Evolutionary conservation across 805 yeast species (phyloP).

Genomic region (Suhomyces tanzawaensis): DNA sequence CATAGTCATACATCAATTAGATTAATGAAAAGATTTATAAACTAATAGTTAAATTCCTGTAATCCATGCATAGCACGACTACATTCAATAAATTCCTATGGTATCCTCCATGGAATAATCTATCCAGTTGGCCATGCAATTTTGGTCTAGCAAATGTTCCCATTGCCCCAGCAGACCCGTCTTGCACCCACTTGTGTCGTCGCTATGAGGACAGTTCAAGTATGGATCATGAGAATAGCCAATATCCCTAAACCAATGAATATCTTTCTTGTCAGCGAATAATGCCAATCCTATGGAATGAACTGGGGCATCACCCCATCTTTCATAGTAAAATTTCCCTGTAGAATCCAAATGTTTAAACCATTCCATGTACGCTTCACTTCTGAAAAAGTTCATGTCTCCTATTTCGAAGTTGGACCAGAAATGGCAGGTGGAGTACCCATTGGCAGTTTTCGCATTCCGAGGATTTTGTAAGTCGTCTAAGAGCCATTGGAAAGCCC

Average conservation of each 20-base stretch:
- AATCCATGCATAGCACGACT: not conserved
- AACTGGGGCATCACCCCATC: conserved; percentile 96
- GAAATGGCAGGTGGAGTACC: conserved; percentile 75
- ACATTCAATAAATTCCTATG: conserved; percentile 6
- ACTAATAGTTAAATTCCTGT: no score
- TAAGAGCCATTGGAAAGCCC: conserved; percentile 52
- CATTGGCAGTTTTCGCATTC: conserved; percentile 40
- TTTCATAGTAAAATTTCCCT: conserved; percentile 84
- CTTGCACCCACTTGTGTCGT: conserved; percentile 44
- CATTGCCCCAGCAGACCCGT: conserved; percentile 56
- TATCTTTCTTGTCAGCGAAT: conserved; percentile 62
- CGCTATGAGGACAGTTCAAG: conserved; percentile 65
- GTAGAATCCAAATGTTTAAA: conserved; percentile 59
- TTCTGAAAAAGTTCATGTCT: conserved; percentile 75
- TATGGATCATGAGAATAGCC: conserved; percentile 79
- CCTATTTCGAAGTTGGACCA: conserved; percentile 91
- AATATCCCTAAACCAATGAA: conserved; percentile 87
- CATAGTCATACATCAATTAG: not conserved
- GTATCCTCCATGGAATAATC: conserved; percentile 30
- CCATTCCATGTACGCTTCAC: conserved; percentile 64
- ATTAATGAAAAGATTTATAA: no score
- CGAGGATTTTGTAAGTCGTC: conserved; percentile 52
- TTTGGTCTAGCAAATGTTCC: conserved; percentile 57
- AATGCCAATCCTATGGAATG: conserved; percentile 72
- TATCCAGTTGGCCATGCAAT: conserved; percentile 75